Evolutionary conservation across 2,329 filamentous ascomycete genomes (phyloP).

Genomic region (Penicillium rolfsii): DNA sequence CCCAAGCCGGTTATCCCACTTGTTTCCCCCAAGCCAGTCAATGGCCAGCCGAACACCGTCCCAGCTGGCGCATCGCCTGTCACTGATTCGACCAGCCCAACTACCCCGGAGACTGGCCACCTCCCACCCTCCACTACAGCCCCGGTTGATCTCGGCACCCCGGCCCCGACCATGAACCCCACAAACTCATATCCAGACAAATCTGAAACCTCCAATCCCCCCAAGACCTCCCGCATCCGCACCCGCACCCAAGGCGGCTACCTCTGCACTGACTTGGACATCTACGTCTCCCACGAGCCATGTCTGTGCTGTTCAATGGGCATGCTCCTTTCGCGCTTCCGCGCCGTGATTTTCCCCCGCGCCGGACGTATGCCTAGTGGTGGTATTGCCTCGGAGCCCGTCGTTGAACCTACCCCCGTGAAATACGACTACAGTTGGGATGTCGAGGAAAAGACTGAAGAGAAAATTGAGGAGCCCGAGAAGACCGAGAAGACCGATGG

Average conservation of each 20-base stretch:
- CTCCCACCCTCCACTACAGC: conserved; percentile 16
- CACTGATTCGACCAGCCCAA: conserved; percentile 11
- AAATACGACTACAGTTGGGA: conserved; percentile 18
- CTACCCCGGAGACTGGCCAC: neutral
- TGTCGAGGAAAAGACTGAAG: conserved; percentile 15
- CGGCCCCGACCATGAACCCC: neutral
- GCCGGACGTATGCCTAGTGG: conserved; percentile 76
- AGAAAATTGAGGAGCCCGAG: conserved; percentile 16
- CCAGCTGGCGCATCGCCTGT: neutral
- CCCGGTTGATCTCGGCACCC: conserved; percentile 2
- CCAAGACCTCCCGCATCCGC: conserved; percentile 65
- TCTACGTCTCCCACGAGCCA: conserved; percentile 94
- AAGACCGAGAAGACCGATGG: conserved; percentile 19
- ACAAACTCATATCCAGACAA: neutral
- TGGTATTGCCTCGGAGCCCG: conserved; percentile 74
- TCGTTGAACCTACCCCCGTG: conserved; percentile 24
- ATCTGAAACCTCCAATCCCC: neutral
- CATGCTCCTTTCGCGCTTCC: conserved; percentile 89
- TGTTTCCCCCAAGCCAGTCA: no score
- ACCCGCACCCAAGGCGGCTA: conserved; percentile 79
- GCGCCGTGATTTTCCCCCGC: conserved; percentile 71
- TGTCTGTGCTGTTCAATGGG: conserved; percentile 98
- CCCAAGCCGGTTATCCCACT: conserved; percentile 10
- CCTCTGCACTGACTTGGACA: conserved; percentile 87
- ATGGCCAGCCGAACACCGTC: no score